Evolutionary conservation across 768 basidiomycete species (phyloP), one percentile per base, ranked within the genome.

Genomic region (Boletales sp.): DNA sequence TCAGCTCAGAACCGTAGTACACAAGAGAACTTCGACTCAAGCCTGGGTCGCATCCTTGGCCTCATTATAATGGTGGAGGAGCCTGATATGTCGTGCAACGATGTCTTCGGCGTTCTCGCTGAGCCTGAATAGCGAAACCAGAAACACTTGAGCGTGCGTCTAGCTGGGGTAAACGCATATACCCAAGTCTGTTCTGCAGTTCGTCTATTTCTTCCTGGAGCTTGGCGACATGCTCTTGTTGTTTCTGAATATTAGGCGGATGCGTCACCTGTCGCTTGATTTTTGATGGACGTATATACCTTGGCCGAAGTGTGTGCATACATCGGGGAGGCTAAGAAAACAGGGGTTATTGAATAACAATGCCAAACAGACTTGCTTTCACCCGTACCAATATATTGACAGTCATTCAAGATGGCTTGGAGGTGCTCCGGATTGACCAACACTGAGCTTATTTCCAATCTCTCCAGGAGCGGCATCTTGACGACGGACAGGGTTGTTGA

Each of bases 31-130:
- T 46, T 15, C 14, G 48, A 31, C 30, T 43, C 43, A 18, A 32
- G 82, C 88, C 82, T 90, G 89, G 0, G 86, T 76, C 5, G 87
- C 89, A 63, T 91, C 89, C 61, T 90, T 90, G 9, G 86, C 79
- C 63, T 90, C 89, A 52, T 90, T 90, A 53, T 90, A 91, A 34
- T 70, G 72, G 64, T 90, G 89, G 32, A 90, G 70, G 4, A 87
- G 71, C 55, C 78, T 78, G 64, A 90, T 90, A 57, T 90, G 86
- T 13, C 72, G 69, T 52, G 82, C 80, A 19, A 86, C 80, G 8
- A 86, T 79, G 43, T 68, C 69, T 38, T 83, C 79, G 0, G 84
- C 77, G 44, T 83, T 77, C 50, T 75, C 73, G 39, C 64, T 48
- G 46, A 63, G 66, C 31, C 77, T 78, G 45, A 29, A 50, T n/a